Conservation (phyloP, 2,329 filamentous ascomycete species). For the Monosporascus cannonballus region DNA sequence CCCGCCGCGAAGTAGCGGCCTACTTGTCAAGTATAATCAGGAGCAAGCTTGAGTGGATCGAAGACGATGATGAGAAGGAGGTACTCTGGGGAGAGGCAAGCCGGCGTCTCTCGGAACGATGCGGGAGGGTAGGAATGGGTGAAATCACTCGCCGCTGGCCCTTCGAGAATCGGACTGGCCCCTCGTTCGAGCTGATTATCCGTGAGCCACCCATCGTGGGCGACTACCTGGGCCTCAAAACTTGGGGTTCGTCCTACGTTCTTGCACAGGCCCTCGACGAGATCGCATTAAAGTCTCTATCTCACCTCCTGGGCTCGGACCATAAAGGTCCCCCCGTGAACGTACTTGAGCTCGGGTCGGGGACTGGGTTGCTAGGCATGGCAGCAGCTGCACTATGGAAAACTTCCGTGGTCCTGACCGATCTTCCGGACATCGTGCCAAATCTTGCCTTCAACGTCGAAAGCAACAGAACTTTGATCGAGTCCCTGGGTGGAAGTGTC, state of each 20-base stretch:
- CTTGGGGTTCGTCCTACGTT: slow-evolving; percentile 87
- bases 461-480: slow-evolving; percentile 54
- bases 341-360: slow-evolving; percentile 77
- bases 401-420: slow-evolving; percentile 66
- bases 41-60: slow-evolving; percentile 62
- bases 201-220: slow-evolving; percentile 83
- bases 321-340: slow-evolving; percentile 20
- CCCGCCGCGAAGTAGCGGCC: slow-evolving; percentile 48
- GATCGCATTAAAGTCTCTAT: slow-evolving; percentile 38
- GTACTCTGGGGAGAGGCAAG: slow-evolving; percentile 73
- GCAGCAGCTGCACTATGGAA: slow-evolving; percentile 70
- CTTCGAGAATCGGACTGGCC: slow-evolving; percentile 31
- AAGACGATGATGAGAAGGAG: slow-evolving; percentile 60
- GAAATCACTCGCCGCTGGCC: slow-evolving; percentile 51
- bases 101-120: slow-evolving; percentile 74
- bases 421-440: slow-evolving; percentile 74
- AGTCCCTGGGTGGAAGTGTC: slow-evolving; percentile 47
- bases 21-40: slow-evolving; percentile 67
- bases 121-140: slow-evolving; percentile 65
- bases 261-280: slow-evolving; percentile 65
- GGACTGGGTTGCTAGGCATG: slow-evolving; percentile 85
- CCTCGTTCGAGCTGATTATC: slow-evolving; percentile 60
- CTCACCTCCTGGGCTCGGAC: slow-evolving; percentile 35
- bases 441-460: slow-evolving; percentile 73
- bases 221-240: slow-evolving; percentile 87